phyloP scores from a whole-genome alignment of 805 yeast species.

The Hanseniaspora valbyensis region DNA sequence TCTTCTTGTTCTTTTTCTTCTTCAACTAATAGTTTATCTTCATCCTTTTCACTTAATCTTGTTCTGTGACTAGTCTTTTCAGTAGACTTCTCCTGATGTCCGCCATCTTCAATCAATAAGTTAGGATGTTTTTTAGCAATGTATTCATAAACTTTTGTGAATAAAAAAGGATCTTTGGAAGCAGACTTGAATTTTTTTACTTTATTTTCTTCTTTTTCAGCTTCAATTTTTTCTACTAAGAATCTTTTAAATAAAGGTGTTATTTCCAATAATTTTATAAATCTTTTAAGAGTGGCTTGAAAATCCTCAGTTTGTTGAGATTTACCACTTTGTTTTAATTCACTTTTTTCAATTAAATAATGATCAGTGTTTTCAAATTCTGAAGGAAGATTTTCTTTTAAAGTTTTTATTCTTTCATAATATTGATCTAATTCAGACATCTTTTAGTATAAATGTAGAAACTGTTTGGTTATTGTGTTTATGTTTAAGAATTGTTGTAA shows the following conservation, averaged over 20 bases:
- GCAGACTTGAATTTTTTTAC: neutral
- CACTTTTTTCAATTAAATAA: slow-evolving; percentile 24
- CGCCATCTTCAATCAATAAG: slow-evolving; percentile 23
- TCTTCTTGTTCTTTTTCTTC: slow-evolving; percentile 36
- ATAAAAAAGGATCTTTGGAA: slow-evolving; percentile 20
- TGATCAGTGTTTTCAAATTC: slow-evolving; percentile 22
- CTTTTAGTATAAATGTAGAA: no score
- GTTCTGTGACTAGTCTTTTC: slow-evolving; percentile 18
- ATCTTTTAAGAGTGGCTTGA: slow-evolving; percentile 46
- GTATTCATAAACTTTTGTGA: slow-evolving; percentile 31
- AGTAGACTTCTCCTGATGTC: slow-evolving; percentile 21
- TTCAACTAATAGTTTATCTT: slow-evolving; percentile 61
- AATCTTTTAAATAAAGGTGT: slow-evolving; percentile 60
- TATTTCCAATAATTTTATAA: slow-evolving; percentile 53
- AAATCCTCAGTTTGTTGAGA: slow-evolving; percentile 31
- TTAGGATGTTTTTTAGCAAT: slow-evolving; percentile 8
- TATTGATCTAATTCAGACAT: slow-evolving; percentile 20
- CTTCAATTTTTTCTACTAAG: slow-evolving; percentile 51
- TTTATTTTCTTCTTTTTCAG: slow-evolving; percentile 45
- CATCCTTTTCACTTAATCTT: slow-evolving; percentile 62
- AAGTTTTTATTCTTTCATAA: slow-evolving; percentile 22
- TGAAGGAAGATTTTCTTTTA: slow-evolving; percentile 22
- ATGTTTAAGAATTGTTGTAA: no score
- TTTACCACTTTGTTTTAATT: slow-evolving; percentile 32
- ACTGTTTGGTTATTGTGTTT: neutral